phyloP scores from a whole-genome alignment of 1,139 yeast species.

The Zygoascus sp. region DNA sequence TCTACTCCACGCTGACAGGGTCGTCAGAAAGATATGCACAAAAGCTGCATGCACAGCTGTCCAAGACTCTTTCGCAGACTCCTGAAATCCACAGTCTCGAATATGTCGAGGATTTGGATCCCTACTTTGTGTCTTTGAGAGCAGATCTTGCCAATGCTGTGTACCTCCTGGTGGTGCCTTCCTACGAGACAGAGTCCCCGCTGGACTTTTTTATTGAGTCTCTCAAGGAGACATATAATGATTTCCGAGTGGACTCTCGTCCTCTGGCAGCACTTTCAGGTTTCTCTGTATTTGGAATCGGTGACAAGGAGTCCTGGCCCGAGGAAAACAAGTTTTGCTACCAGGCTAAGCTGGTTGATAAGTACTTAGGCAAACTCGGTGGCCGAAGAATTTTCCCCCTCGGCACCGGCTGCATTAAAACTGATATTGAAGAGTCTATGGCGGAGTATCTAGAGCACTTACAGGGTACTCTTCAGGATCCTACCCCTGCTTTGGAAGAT shows the following conservation, averaged over 20 bases:
- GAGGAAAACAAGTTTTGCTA: conserved; percentile 67
- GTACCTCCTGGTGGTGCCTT: conserved; percentile 75
- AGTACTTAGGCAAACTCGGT: conserved; percentile 75
- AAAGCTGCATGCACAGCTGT: conserved; percentile 32
- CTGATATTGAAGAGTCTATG: conserved; percentile 57
- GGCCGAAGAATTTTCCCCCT: conserved; percentile 79
- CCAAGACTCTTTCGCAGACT: conserved; percentile 37
- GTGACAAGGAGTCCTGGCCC: conserved; percentile 86
- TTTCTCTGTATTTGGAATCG: conserved; percentile 80
- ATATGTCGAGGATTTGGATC: conserved; percentile 80
- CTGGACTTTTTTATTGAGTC: conserved; percentile 82
- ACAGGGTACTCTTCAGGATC: conserved; percentile 55
- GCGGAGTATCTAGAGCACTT: conserved; percentile 64
- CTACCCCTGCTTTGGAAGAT: conserved; percentile 45
- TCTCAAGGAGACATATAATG: conserved; percentile 73
- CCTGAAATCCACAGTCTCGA: conserved; percentile 67
- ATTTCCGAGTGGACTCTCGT: conserved; percentile 77
- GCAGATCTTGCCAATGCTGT: conserved; percentile 33
- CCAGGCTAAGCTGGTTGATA: conserved; percentile 74
- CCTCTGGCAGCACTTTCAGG: conserved; percentile 67
- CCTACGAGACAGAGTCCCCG: conserved; percentile 91
- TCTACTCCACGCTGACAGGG: conserved; percentile 84
- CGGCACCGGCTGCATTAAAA: conserved; percentile 81
- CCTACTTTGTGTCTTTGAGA: conserved; percentile 62
- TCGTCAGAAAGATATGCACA: conserved; percentile 69